phyloP scores from a whole-genome alignment of 2,329 filamentous ascomycete species.

The Aspergillus sp. region DNA sequence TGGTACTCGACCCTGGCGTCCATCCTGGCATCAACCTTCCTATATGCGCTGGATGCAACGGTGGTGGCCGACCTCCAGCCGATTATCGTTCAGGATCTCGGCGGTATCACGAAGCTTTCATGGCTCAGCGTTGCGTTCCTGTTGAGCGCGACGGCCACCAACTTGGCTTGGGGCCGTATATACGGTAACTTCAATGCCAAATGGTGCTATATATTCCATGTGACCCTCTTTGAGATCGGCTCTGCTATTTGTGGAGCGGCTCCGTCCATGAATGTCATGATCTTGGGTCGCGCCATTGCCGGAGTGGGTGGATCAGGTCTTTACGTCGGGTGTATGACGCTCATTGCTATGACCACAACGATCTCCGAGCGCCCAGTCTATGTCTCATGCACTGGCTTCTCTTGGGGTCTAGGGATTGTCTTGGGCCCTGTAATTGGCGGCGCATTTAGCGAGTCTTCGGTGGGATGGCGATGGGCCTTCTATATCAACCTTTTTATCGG shows the following conservation, averaged over 20 bases:
- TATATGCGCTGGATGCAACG: constrained; percentile 46
- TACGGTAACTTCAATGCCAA: constrained; percentile 47
- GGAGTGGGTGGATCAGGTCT: constrained; percentile 29
- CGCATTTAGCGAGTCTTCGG: constrained; percentile 7
- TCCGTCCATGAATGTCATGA: constrained; percentile 45
- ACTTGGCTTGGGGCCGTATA: constrained; percentile 37
- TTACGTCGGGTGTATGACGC: constrained; percentile 30
- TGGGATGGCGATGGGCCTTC: constrained; percentile 41
- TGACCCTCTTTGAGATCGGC: constrained; percentile 24
- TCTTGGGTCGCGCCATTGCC: constrained; percentile 34
- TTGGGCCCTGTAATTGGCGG: constrained; percentile 30
- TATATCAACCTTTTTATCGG: constrained; percentile 58
- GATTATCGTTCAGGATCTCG: constrained; percentile 40
- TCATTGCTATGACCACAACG: constrained; percentile 17
- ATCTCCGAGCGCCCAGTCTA: constrained; percentile 26
- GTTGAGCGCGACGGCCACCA: constrained; percentile 42
- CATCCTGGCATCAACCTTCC: constrained; percentile 14
- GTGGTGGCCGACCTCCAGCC: constrained; percentile 52
- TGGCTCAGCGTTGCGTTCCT: constrained; percentile 48
- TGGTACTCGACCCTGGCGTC: background rate
- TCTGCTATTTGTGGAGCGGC: constrained; percentile 42
- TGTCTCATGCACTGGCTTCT: constrained; percentile 31
- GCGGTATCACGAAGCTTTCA: constrained; percentile 39
- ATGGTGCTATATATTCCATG: constrained; percentile 31
- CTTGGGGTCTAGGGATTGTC: constrained; percentile 36